Evolutionary conservation across 768 basidiomycete genomes (phyloP).

Genomic region (Auricularia sp.): DNA sequence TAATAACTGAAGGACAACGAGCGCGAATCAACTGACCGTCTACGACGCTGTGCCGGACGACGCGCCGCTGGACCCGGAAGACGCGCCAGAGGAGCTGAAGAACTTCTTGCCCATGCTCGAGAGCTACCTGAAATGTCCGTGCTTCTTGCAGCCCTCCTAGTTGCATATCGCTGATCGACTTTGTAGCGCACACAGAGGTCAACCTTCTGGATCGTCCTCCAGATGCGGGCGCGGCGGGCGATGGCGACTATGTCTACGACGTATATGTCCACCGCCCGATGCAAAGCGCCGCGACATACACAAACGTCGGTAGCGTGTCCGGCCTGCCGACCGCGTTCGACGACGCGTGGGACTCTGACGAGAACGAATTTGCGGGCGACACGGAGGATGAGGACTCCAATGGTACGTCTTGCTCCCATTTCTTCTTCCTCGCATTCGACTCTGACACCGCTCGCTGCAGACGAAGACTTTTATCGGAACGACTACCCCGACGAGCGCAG

Average conservation of each 20-base stretch:
- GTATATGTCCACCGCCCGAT: constrained; percentile 64
- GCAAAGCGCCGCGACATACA: constrained; percentile 11
- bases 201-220: not conserved
- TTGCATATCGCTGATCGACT: not conserved
- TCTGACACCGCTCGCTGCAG: constrained; percentile 25
- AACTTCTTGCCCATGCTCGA: constrained; percentile 70
- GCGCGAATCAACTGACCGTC: constrained; percentile 43
- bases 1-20: not conserved
- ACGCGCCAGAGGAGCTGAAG: constrained; percentile 46
- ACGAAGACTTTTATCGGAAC: constrained; percentile 77
- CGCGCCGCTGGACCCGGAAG: constrained; percentile 16
- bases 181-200: not conserved
- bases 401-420: constrained; percentile 30
- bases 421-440: too few species aligned
- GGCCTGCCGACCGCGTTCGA: constrained; percentile 51
- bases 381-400: constrained; percentile 82
- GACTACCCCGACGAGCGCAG: constrained; percentile 71
- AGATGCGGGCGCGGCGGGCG: constrained; percentile 1
- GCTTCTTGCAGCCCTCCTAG: not conserved
- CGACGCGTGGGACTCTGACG: constrained; percentile 49
- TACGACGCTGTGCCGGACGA: constrained; percentile 54
- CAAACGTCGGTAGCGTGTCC: constrained; percentile 57
- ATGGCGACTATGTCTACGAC: constrained; percentile 73
- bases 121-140: constrained; percentile 58
- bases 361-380: constrained; percentile 59